Evolutionary conservation across 176 grass and related monocot species (phyloP), one percentile per base, ranked within the genome.

Genomic region (Typha latifolia): DNA sequence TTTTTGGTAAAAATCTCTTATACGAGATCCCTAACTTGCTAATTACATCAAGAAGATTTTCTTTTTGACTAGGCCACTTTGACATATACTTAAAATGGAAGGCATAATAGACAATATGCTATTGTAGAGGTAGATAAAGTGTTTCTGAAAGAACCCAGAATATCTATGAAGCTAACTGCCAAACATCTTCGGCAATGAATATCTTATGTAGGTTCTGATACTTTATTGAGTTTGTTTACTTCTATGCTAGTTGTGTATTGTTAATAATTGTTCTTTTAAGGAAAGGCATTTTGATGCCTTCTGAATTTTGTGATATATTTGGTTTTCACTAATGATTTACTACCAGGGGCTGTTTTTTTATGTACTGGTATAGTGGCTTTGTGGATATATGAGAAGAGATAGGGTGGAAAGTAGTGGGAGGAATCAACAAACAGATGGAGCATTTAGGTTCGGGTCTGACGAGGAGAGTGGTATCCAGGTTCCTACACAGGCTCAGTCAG

Each of bases 291-390:
- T 70, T n/a, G 31, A 43, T 18, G 4, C 3, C 15, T 34, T 70
- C 5, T 19, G 50, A 23, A 18, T 56, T 32, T 56, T 70, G 50
- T 70, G 14, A 22, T 57, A 59, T 91, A 90, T 87, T 87, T 90
- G 89, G 72, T 90, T 87, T 93, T 87, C 79, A 87, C 89, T 99
- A 77, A 90, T 90, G 71, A 90, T 99, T 90, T 87, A 94, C 89
- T 85, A 76, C 76, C 95, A 90, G 89, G 89, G 82, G 68, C 81
- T 85, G 68, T 96, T 97, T 95, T 90, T 87, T 86, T 66, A 52
- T 91, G 78, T 91, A 72, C 51, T 87, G 52, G 61, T 90, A 87
- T 94, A 99, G 89, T 93, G 80, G 49, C 74, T 73, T 32, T 82
- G 80, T 21, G 78, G 89, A 82, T 87, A 71, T 78, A 78, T 75